phyloP scores from a whole-genome alignment of 805 yeast species.

The Metschnikowia shivogae region DNA sequence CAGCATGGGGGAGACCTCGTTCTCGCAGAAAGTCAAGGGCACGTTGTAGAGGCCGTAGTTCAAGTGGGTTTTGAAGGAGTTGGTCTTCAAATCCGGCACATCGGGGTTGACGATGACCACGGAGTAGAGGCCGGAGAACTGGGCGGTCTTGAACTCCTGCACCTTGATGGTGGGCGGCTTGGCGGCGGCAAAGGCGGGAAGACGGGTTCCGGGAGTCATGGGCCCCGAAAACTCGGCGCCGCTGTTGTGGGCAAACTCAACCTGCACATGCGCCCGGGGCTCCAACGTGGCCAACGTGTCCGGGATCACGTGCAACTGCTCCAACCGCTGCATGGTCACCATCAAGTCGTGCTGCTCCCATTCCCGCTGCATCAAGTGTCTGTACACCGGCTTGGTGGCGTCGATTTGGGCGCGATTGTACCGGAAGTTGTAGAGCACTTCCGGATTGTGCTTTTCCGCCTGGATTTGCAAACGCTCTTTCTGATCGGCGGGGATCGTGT shows the following conservation, averaged over 20 bases:
- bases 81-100: slow-evolving; percentile 68
- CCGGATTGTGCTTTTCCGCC: slow-evolving; percentile 80
- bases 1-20: slow-evolving; percentile 47
- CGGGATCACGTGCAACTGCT: slow-evolving; percentile 79
- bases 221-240: slow-evolving; percentile 54
- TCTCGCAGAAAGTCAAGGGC: slow-evolving; percentile 52
- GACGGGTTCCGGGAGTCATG: slow-evolving; percentile 73
- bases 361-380: slow-evolving; percentile 58
- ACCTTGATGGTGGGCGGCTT: slow-evolving; percentile 76
- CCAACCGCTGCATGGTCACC: slow-evolving; percentile 88
- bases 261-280: slow-evolving; percentile 70
- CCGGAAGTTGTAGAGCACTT: slow-evolving; percentile 66
- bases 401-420: slow-evolving; percentile 51
- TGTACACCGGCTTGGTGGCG: slow-evolving; percentile 72
- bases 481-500: slow-evolving; percentile 16
- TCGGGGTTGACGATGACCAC: slow-evolving; percentile 87
- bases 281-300: slow-evolving; percentile 88
- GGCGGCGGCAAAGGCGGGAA: slow-evolving; percentile 70
- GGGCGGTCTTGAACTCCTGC: slow-evolving; percentile 54
- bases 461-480: slow-evolving; percentile 38
- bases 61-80: slow-evolving; percentile 66
- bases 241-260: slow-evolving; percentile 68
- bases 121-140: slow-evolving; percentile 57
- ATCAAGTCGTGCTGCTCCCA: slow-evolving; percentile 73
- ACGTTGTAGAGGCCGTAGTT: slow-evolving; percentile 77